Evolutionary conservation across 2,329 filamentous ascomycete genomes (phyloP).

Genomic region (Domatiomyces globalis): DNA sequence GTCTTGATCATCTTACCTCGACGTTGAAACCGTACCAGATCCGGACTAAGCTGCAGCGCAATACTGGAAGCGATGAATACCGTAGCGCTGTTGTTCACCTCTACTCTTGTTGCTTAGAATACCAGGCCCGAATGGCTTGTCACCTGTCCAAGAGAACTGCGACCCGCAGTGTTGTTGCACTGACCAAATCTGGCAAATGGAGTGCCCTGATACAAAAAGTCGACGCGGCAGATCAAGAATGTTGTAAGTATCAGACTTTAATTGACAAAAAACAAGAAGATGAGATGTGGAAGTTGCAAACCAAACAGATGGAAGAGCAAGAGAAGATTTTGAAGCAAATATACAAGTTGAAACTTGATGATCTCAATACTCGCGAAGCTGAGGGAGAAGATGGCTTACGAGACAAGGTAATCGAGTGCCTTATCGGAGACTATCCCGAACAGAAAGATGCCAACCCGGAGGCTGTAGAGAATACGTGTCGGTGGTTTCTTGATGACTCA

Average conservation of each 20-base stretch:
- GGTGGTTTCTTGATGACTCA: slow-evolving; percentile 23
- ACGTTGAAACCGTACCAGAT: slow-evolving; percentile 15
- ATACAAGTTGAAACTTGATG: slow-evolving; percentile 1
- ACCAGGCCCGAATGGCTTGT: slow-evolving; percentile 10
- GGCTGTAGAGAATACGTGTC: slow-evolving; percentile 22
- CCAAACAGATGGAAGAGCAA: slow-evolving; percentile 8
- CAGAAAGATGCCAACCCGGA: slow-evolving; percentile 21
- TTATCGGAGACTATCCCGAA: slow-evolving; percentile 18
- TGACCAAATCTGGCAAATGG: slow-evolving; percentile 1
- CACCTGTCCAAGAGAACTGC: slow-evolving; percentile 11
- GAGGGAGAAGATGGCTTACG: slow-evolving; percentile 10
- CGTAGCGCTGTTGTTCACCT: slow-evolving; percentile 7
- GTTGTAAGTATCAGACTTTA: slow-evolving; percentile 1
- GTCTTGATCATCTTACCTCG: slow-evolving; percentile 13
- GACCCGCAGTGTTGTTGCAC: slow-evolving; percentile 7
- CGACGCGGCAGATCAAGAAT: slow-evolving; percentile 5
- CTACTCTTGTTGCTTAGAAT: slow-evolving; percentile 18
- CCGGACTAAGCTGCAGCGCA: slow-evolving; percentile 3
- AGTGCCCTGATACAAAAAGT: neutral
- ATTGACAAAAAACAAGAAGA: slow-evolving; percentile 3
- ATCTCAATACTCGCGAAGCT: slow-evolving; percentile 5
- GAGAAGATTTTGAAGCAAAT: slow-evolving; percentile 2
- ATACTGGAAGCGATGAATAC: slow-evolving; percentile 3
- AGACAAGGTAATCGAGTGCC: slow-evolving; percentile 10
- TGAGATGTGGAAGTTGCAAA: neutral